Evolutionary conservation across 2,329 filamentous ascomycete species (phyloP).

Genomic region (Fusarium guadeloupense): DNA sequence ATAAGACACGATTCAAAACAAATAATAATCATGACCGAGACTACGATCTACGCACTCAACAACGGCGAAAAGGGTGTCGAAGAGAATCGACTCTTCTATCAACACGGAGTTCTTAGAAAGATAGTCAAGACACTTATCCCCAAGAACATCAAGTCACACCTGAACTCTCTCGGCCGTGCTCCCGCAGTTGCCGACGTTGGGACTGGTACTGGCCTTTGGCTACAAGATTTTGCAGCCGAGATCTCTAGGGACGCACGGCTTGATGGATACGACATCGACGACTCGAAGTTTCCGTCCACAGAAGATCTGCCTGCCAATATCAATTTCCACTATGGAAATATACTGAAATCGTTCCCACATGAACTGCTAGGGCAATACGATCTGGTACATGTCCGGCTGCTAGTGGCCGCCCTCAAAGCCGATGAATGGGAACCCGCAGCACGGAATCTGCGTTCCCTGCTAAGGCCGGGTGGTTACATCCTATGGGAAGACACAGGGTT

Average conservation of each 20-base stretch:
- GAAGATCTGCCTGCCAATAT: background rate
- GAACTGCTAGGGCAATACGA: background rate
- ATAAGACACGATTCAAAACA: background rate
- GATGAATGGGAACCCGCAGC: slow-evolving; percentile 1
- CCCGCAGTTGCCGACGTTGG: slow-evolving; percentile 3
- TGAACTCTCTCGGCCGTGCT: background rate
- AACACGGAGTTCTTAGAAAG: background rate
- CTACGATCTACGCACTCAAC: slow-evolving; percentile 7
- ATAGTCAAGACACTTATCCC: slow-evolving; percentile 4
- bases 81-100: slow-evolving; percentile 5
- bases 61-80: slow-evolving; percentile 8
- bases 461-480: slow-evolving; percentile 4
- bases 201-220: slow-evolving; percentile 4
- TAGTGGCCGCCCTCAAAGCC: slow-evolving; percentile 2
- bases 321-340: background rate
- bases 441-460: background rate
- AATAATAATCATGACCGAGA: background rate
- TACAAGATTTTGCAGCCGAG: background rate
- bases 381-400: slow-evolving; percentile 3
- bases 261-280: slow-evolving; percentile 8
- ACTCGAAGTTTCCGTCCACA: background rate
- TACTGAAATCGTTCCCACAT: background rate
- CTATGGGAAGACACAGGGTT: slow-evolving; percentile 14
- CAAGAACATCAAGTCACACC: background rate
- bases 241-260: background rate